Evolutionary conservation across 495 filamentous ascomycete genomes (phyloP), one percentile per base, ranked within the genome.

Genomic region (Hypoxylon fuscum): DNA sequence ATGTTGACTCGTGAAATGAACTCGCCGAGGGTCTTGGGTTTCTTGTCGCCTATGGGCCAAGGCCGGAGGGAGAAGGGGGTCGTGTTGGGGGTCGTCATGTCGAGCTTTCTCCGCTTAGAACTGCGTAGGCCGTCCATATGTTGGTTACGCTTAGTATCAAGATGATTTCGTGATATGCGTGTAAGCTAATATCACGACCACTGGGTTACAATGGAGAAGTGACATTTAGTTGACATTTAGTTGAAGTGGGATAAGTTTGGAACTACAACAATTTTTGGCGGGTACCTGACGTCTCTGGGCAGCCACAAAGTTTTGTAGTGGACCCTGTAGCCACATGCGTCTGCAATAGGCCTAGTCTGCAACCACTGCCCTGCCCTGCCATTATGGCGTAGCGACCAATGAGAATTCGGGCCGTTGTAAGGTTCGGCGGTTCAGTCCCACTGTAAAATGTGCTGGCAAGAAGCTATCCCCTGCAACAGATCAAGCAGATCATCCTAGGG

Each of bases 1-100:
- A 79, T 74, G 69, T 90, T 91, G 74, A 94, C 88, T 51, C 91
- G 87, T 42, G 80, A 73, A 52, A 95, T 91, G 45, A 92, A 84
- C 34, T 87, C 83, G n/a, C 83, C 79, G 10, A 96, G 76, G 10
- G 78, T 82, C 52, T 87, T 83, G n/a, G 83, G 79, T 42, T 79
- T 81, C 52, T 81, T 76, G 56, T 79, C 74, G 34, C 79, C 75
- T 21, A 81, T 77, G 2, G 83, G 78, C 68, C 81, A 84, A 3
- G 88, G 83, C 58, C 86, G 85, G 6, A 96, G 77, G 7, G 89
- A 86, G 43, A 95, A 83, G 3, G 77, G 82, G n/a, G 78, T 72
- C 2, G 80, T 67, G 75, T 80, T 78, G 47, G 72, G 68, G 21
- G 58, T 62, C 11, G 51, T 15, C 53, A 50, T 47, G 35, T 38